Base-by-base conservation (phyloP, 768 basidiomycete genomes). In the Flagelloscypha sp. region DNA sequence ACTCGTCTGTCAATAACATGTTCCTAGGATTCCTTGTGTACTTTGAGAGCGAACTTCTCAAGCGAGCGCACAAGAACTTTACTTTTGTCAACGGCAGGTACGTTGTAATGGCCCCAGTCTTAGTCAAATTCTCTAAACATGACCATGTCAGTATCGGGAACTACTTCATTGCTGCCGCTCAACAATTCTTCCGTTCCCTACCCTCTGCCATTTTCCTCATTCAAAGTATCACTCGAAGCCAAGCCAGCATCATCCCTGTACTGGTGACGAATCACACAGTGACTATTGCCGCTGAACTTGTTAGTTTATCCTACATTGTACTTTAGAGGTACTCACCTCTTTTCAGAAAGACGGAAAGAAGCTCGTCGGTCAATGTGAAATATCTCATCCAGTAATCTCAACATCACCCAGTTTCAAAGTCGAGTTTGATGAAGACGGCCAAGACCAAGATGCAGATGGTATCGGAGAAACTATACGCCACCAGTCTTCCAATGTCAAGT, bases 131-230 rank as follows among this genome's bases (percentile, higher is more conserved):
- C n/a, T n/a, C n/a, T n/a, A n/a, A n/a, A n/a, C n/a, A n/a, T n/a
- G n/a, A n/a, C n/a, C n/a, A n/a, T n/a, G n/a, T n/a, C 42, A 86
- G 84, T 45, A 76, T 92, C 17, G 90, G 90, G 17, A 94, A 94
- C 55, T 92, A 89, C 52, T 85, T 94, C 52, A 65, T 97, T 17
- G 84, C 89, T 6, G 89, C 86, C 10, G 85, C 89, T 3, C 82
- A 86, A 46, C 76, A 74, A 9, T 90, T 97, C 61, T 89, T 97
- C 50, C 80, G 89, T 5, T 94, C 89, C 20, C 66, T 97, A 6
- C 89, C 93, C 8, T 87, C 88, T 1, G 89, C 93, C 9, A 86
- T 97, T 43, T 97, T 94, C 57, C 65, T 95, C 27, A 93, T 97
- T 53, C 83, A 88, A 19, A 86, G 86, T 2, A 89, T 95, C 44